Conservation (phyloP, 139 green algal species). For the Pedinophyceae sp. region DNA sequence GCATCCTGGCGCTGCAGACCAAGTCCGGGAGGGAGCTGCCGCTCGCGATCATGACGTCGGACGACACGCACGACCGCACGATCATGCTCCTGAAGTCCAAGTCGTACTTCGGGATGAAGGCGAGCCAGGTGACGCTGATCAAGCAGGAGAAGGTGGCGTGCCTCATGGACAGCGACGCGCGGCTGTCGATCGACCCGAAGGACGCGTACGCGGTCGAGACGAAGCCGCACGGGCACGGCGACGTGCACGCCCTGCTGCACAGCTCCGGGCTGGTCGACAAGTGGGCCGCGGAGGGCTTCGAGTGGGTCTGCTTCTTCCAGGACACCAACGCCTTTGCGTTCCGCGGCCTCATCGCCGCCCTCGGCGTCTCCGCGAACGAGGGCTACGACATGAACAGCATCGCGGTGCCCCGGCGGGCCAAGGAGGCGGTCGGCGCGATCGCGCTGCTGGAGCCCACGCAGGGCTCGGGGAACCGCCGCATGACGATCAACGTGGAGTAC, state of each 20-base stretch:
- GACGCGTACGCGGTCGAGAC: slow-evolving; percentile 67
- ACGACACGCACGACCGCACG: slow-evolving; percentile 85
- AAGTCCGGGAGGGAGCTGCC: slow-evolving; percentile 34
- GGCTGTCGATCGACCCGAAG: slow-evolving; percentile 54
- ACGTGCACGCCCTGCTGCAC: slow-evolving; percentile 91
- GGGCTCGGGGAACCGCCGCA: slow-evolving; percentile 4
- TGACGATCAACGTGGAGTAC: slow-evolving; percentile 98
- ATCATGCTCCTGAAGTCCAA: slow-evolving; percentile 58
- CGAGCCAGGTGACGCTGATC: slow-evolving; percentile 60
- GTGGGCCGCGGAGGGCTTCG: slow-evolving; percentile 52
- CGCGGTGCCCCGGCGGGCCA: slow-evolving; percentile 71
- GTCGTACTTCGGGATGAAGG: slow-evolving; percentile 68
- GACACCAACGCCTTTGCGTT: slow-evolving; percentile 97
- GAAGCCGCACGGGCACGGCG: slow-evolving; percentile 96
- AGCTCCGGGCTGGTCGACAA: slow-evolving; percentile 39
- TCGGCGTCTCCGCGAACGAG: slow-evolving; percentile 49
- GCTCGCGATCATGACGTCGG: slow-evolving; percentile 95
- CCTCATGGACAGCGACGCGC: slow-evolving; percentile 71
- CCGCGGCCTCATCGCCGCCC: slow-evolving; percentile 59
- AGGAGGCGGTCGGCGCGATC: slow-evolving; percentile 90
- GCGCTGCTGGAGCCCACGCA: slow-evolving; percentile 22
- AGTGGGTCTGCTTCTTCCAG: slow-evolving; percentile 96
- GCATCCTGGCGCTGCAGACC: slow-evolving; percentile 74
- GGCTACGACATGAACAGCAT: slow-evolving; percentile 88
- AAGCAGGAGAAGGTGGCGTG: slow-evolving; percentile 98